Conservation (phyloP, 1,284 basidiomycete genomes). For the Puccinia hordei region DNA sequence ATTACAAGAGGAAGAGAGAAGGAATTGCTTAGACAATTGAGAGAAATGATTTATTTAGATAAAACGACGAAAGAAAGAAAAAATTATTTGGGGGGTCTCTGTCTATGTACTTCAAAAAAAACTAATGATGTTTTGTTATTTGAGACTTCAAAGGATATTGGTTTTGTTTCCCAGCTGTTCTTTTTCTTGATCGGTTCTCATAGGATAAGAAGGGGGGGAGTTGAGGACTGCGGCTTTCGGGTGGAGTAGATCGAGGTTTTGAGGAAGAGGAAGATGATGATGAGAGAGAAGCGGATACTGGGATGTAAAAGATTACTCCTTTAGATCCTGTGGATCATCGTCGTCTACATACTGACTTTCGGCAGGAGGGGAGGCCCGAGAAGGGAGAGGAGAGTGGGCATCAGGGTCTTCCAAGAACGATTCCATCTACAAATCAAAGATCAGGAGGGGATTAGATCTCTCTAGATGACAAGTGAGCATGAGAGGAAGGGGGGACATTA, state of each 20-base stretch:
- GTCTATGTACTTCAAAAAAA: no score
- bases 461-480: neutral
- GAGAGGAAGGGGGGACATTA: neutral
- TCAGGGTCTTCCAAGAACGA: conserved; percentile 33
- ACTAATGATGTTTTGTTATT: no score
- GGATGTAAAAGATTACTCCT: neutral
- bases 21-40: no score
- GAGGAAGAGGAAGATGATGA: neutral
- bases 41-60: no score
- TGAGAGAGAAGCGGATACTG: neutral
- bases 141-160: no score
- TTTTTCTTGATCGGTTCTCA: no score
- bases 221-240: no score
- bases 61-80: no score
- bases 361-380: neutral
- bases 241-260: no score
- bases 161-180: no score
- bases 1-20: no score
- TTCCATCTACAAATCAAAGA: conserved; percentile 24
- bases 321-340: neutral
- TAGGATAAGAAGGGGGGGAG: neutral
- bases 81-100: no score
- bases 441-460: neutral
- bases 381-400: neutral
- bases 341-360: neutral